Evolutionary conservation across 1,139 yeast species (phyloP).

Genomic region (Diutina mesorugosa): DNA sequence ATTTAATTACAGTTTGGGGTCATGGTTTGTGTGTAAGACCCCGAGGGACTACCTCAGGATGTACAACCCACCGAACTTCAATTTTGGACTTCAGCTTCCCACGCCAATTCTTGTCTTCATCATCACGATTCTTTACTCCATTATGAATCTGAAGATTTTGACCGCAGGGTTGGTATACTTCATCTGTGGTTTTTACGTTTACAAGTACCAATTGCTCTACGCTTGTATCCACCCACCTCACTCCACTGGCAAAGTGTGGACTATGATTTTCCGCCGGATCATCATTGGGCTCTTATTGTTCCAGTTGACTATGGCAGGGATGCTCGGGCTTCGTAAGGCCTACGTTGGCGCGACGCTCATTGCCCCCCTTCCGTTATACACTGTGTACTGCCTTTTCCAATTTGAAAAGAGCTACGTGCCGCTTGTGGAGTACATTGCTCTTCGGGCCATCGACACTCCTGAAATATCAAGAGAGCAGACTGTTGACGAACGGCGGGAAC

Average conservation of each 20-base stretch:
- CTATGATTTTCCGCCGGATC: slow-evolving; percentile 61
- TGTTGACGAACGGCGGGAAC: neutral
- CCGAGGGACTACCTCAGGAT: slow-evolving; percentile 55
- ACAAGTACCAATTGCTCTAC: slow-evolving; percentile 69
- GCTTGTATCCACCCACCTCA: slow-evolving; percentile 82
- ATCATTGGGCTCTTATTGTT: slow-evolving; percentile 60
- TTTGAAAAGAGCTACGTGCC: neutral
- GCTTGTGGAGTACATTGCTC: neutral
- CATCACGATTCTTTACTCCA: slow-evolving; percentile 65
- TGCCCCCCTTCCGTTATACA: neutral
- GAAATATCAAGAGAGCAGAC: neutral
- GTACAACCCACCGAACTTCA: slow-evolving; percentile 66
- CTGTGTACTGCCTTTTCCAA: neutral
- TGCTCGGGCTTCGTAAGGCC: slow-evolving; percentile 34
- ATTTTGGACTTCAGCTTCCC: slow-evolving; percentile 72
- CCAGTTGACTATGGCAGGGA: slow-evolving; percentile 88
- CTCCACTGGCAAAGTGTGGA: slow-evolving; percentile 85
- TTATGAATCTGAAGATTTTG: slow-evolving; percentile 63
- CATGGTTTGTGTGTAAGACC: slow-evolving; percentile 7
- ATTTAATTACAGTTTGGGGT: neutral
- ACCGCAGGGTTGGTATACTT: slow-evolving; percentile 66
- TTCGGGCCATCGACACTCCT: neutral
- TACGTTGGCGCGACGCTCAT: neutral
- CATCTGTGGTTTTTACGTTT: slow-evolving; percentile 61
- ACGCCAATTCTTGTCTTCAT: slow-evolving; percentile 68